Conservation (phyloP, 371 early-diverging fungal genomes). For the Circinella minor region DNA sequence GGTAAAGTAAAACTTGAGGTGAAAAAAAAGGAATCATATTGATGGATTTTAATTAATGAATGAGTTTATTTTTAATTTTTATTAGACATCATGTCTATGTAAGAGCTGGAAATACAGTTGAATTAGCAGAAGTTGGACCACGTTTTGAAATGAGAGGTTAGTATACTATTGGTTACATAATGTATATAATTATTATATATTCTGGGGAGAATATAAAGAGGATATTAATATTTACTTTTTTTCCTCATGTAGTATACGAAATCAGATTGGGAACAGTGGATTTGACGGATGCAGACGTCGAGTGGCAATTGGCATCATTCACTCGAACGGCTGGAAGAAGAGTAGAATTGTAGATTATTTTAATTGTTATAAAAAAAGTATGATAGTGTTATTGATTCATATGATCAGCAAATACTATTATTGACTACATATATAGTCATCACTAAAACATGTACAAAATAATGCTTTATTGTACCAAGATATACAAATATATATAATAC, state of each 20-base stretch:
- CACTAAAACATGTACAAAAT: no score
- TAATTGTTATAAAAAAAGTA: no score
- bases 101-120: conserved; percentile 87
- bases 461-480: no score
- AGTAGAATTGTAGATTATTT: conserved; percentile 62
- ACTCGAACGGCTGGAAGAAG: conserved; percentile 95
- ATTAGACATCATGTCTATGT: conserved; percentile 92
- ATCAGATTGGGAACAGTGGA: conserved; percentile 96
- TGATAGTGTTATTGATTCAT: no score
- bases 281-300: conserved; percentile 94
- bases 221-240: not conserved
- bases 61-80: no score
- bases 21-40: not conserved
- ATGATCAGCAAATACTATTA: no score
- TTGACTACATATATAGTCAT: no score
- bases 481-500: no score
- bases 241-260: conserved; percentile 75
- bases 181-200: not conserved
- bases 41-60: not conserved
- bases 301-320: conserved; percentile 97
- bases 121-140: conserved; percentile 97
- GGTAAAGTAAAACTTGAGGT: conserved; percentile 38
- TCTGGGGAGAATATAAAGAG: no score
- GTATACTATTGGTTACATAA: conserved; percentile 19
- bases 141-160: conserved; percentile 96